Conservation (phyloP, 352 stramenopile genomes). For the Phytophthora melonis region DNA sequence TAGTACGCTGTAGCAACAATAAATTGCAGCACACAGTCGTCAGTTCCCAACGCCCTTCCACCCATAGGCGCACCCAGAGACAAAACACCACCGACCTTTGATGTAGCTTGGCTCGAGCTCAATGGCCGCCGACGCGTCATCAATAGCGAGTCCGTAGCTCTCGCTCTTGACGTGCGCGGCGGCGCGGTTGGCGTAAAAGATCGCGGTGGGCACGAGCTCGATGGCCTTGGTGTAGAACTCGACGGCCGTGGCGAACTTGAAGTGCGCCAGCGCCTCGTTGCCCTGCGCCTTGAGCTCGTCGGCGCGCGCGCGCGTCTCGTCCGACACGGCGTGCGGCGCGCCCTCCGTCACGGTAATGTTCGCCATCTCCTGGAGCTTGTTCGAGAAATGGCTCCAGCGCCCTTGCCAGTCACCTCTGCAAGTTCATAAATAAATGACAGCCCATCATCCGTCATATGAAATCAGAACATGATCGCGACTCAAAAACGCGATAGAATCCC, state of each 20-base stretch:
- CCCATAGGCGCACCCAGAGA: too few relatives aligned
- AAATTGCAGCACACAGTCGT: background rate
- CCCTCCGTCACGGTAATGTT: constrained; percentile 58
- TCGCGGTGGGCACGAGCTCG: constrained; percentile 86
- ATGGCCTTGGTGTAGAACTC: constrained; percentile 93
- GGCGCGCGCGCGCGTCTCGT: constrained; percentile 65
- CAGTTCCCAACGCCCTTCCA: background rate
- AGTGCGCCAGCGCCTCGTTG: constrained; percentile 85
- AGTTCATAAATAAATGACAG: background rate
- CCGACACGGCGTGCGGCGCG: constrained; percentile 64
- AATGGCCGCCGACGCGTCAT: constrained; percentile 96
- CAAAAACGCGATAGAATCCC: constrained; percentile 26
- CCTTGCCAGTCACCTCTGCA: constrained; percentile 3
- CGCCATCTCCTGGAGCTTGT: constrained; percentile 37
- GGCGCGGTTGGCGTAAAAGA: constrained; percentile 96
- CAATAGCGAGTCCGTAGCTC: constrained; percentile 98
- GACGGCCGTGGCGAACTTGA: constrained; percentile 84
- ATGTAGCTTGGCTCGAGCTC: constrained; percentile 95
- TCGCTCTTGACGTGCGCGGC: constrained; percentile 98
- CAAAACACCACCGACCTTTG: constrained; percentile 83
- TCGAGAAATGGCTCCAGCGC: constrained; percentile 3
- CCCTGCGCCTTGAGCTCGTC: constrained; percentile 88
- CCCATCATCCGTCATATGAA: constrained; percentile 17
- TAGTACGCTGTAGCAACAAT: constrained; percentile 92
- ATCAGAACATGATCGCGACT: constrained; percentile 24